Percentiles rank a stretch among this genome's conserved stretches.
These are phyloP conservation scores for Vitis cinerea DNA, from an alignment of 164 flowering plant genomes.

Conservation along the genomic window DNA sequence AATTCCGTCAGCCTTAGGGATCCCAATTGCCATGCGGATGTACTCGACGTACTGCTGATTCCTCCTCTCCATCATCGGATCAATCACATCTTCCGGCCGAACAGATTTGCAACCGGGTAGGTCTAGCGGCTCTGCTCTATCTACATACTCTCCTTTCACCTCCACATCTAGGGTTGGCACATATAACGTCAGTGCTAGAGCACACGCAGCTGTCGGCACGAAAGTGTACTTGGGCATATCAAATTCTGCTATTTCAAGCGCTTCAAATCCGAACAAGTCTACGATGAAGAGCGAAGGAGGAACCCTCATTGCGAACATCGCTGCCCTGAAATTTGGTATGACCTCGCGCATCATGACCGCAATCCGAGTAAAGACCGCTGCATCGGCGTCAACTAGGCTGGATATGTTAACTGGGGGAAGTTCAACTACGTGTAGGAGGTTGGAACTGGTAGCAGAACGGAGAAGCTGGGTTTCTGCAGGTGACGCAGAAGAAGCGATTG, in stretches of 20 bases:
- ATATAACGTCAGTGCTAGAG: conserved; percentile 7
- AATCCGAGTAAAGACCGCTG: background rate
- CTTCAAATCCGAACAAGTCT: conserved; percentile 17
- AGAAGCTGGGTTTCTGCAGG: too few species aligned
- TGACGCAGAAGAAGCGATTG: too few species aligned
- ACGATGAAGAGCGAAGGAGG: conserved; percentile 16
- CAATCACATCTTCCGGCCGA: conserved; percentile 14
- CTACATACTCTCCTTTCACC: conserved; percentile 14
- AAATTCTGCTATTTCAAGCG: conserved; percentile 14
- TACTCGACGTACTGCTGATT: conserved; percentile 6
- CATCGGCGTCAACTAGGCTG: conserved; percentile 1
- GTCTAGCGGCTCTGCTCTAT: conserved; percentile 2
- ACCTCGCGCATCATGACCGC: conserved; percentile 7
- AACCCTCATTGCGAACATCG: background rate
- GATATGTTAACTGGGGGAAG: conserved; percentile 16
- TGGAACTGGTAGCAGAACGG: too few species aligned
- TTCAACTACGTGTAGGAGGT: background rate
- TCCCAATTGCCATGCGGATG: background rate
- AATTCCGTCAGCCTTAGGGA: conserved; percentile 9
- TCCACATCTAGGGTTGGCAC: conserved; percentile 10
- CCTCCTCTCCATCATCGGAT: conserved; percentile 15
- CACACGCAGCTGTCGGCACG: conserved; percentile 15
- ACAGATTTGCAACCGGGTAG: conserved; percentile 24
- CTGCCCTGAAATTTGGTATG: background rate
- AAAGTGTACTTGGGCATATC: conserved; percentile 9